A percentile compares a stretch with the other conserved stretches of the same genome.
These are phyloP conservation scores for Filosporella fistucella DNA, from an alignment of 495 filamentous ascomycete species.

Conservation along the genomic window DNA sequence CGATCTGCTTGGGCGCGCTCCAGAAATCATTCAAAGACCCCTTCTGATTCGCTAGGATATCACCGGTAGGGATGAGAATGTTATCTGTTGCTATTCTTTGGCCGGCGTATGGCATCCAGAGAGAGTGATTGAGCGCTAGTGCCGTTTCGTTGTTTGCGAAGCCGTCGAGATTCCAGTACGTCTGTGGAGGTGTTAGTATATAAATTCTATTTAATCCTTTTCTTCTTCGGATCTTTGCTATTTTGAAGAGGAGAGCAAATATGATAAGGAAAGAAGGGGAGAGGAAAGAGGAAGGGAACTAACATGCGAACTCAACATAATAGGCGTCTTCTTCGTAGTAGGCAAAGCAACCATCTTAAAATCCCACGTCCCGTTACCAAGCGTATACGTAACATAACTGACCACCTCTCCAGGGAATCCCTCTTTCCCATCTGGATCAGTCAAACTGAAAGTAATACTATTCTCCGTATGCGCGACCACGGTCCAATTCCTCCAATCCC, in stretches of 20 bases:
- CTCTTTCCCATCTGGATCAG: conserved; percentile 65
- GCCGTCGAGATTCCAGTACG: conserved; percentile 88
- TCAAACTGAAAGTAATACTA: conserved; percentile 74
- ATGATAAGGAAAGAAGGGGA: background rate
- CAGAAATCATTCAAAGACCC: conserved; percentile 70
- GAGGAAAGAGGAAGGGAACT: conserved; percentile 3
- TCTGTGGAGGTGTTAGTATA: conserved; percentile 52
- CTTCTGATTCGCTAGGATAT: conserved; percentile 58
- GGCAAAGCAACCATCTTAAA: conserved; percentile 49
- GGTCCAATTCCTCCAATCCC: conserved; percentile 78
- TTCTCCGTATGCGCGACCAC: conserved; percentile 60
- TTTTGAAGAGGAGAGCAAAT: too few species aligned
- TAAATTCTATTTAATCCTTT: too few species aligned
- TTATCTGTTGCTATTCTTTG: conserved; percentile 68
- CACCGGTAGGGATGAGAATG: conserved; percentile 75
- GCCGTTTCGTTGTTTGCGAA: conserved; percentile 60
- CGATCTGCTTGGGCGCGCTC: conserved; percentile 68
- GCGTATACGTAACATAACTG: conserved; percentile 69
- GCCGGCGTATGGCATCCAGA: conserved; percentile 67
- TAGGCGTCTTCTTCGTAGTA: conserved; percentile 57
- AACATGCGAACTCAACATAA: conserved; percentile 57
- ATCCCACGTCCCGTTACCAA: conserved; percentile 45
- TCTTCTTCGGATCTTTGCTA: too few species aligned
- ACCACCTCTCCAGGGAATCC: conserved; percentile 80
- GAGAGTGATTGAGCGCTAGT: conserved; percentile 63